phyloP scores from a whole-genome alignment of 805 yeast genomes.

The Isabelozyma heimii region DNA sequence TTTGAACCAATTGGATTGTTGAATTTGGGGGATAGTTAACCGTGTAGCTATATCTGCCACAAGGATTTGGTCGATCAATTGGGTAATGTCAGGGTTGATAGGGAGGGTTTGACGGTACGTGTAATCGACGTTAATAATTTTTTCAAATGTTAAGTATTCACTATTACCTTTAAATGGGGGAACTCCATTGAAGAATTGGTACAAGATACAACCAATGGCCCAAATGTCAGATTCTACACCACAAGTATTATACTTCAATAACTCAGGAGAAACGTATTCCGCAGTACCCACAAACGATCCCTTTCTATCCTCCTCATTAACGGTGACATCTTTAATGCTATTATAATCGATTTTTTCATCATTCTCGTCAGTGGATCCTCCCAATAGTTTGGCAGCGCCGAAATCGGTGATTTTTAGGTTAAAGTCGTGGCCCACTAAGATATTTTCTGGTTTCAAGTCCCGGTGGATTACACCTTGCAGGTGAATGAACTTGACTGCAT shows the following conservation, averaged over 20 bases:
- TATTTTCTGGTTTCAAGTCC: slow-evolving; percentile 93
- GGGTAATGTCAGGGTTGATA: slow-evolving; percentile 25
- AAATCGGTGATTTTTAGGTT: slow-evolving; percentile 92
- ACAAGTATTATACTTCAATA: slow-evolving; percentile 72
- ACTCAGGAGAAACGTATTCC: slow-evolving; percentile 92
- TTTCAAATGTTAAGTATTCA: slow-evolving; percentile 84
- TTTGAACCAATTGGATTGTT: slow-evolving; percentile 33
- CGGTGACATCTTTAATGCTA: slow-evolving; percentile 16
- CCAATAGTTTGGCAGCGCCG: slow-evolving; percentile 89
- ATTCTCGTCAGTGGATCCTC: slow-evolving; percentile 28
- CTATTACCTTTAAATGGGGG: slow-evolving; percentile 90
- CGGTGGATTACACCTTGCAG: slow-evolving; percentile 87
- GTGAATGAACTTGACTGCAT: slow-evolving; percentile 87
- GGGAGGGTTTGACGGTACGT: slow-evolving; percentile 34
- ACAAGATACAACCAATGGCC: slow-evolving; percentile 90
- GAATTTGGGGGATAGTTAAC: slow-evolving; percentile 31
- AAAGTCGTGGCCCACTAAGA: slow-evolving; percentile 79
- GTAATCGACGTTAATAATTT: slow-evolving; percentile 76
- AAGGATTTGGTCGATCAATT: slow-evolving; percentile 30
- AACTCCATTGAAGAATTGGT: slow-evolving; percentile 74
- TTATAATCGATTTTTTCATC: slow-evolving; percentile 31
- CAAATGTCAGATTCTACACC: slow-evolving; percentile 87
- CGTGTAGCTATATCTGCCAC: slow-evolving; percentile 31
- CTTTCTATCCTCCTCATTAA: slow-evolving; percentile 32
- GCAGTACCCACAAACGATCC: slow-evolving; percentile 96